Base-by-base conservation (phyloP, 352 stramenopile species). In the Elongisporangium prolatum region DNA sequence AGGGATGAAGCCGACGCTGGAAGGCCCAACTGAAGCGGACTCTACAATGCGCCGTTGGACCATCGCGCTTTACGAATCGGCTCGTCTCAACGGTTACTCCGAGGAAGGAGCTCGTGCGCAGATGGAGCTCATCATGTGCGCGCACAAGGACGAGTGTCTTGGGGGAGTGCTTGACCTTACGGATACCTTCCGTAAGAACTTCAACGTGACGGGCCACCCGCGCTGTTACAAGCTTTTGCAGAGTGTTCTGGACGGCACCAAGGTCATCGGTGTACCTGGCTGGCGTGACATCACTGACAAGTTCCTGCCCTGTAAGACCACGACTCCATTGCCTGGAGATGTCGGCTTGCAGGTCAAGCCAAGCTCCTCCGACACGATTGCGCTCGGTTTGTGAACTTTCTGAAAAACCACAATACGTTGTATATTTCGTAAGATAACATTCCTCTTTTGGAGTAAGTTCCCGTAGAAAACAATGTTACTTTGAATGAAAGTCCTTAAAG, bases 111-210 rank as follows among this genome's bases (percentile, higher is more conserved):
- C 77, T 0, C 59, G 65, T 8, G 67, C 79, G 8, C 72, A 86
- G 52, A 80, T 86, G 68, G 74, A 87, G 52, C 71, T 84, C 61
- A 65, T 80, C 28, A 59, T 63, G 53, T 89, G 79, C 37, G 61
- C 75, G 22, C 71, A 84, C 60, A 71, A 75, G 50, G 64, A 77
- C 24, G 77, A 87, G 56, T 89, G 79, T 50, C 48, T 81, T 0
- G 72, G 71, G 1, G 69, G 67, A 10, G 71, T 85, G 1, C 16
- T 52, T 2, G 79, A 89, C 52, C 85, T 71, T 57, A 60, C 57
- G 14, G 60, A 72, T 0, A 17, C 73, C 10, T 88, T 80, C 52
- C 68, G 67, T 20, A 24, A 54, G 8, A 82, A 83, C 53, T 88
- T 88, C 52, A 38, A 52, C n/a, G 66, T 75, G 20, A 64, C 69